Percentiles rank a stretch among this genome's conserved stretches.
Evolutionary conservation across 2,329 filamentous ascomycete species (phyloP).

Genomic region (Trichoderma citrinoviride): DNA sequence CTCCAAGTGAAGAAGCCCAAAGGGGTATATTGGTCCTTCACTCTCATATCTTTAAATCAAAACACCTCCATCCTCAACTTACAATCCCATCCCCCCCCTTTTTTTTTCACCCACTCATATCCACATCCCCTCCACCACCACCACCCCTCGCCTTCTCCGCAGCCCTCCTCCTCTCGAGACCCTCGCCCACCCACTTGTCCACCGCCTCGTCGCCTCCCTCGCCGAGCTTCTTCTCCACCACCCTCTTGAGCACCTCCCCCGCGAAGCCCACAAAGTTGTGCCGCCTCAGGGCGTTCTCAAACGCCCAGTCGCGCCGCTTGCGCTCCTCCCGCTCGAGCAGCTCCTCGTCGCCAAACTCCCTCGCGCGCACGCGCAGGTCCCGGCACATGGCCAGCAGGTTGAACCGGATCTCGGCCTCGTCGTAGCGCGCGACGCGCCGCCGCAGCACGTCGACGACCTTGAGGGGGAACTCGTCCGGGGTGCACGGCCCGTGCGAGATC

Average conservation of each 20-base stretch:
- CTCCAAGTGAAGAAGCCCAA: background rate
- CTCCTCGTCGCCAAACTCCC: slow-evolving; percentile 79
- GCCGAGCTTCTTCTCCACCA: slow-evolving; percentile 70
- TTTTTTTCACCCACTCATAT: slow-evolving; percentile 38
- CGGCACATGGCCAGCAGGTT: slow-evolving; percentile 91
- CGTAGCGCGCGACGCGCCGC: slow-evolving; percentile 80
- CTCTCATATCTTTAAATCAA: background rate
- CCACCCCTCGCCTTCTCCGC: slow-evolving; percentile 39
- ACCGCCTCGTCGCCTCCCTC: slow-evolving; percentile 65
- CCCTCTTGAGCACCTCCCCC: slow-evolving; percentile 83
- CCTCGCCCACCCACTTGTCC: slow-evolving; percentile 69
- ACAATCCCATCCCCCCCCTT: background rate
- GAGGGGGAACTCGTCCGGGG: slow-evolving; percentile 67
- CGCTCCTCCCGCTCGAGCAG: slow-evolving; percentile 73
- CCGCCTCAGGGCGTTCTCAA: slow-evolving; percentile 87
- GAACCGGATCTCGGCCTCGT: slow-evolving; percentile 84
- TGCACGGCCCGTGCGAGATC: slow-evolving; percentile 80
- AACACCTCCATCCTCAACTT: background rate
- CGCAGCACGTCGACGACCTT: slow-evolving; percentile 85
- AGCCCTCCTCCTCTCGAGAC: slow-evolving; percentile 53
- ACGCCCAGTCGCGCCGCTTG: slow-evolving; percentile 84
- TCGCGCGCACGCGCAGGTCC: slow-evolving; percentile 73
- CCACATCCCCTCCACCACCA: slow-evolving; percentile 41
- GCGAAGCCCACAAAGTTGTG: slow-evolving; percentile 98
- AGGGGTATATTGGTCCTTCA: slow-evolving; percentile 7